Conservation (phyloP, 495 filamentous ascomycete genomes). For the Cenococcum geophilum region DNA sequence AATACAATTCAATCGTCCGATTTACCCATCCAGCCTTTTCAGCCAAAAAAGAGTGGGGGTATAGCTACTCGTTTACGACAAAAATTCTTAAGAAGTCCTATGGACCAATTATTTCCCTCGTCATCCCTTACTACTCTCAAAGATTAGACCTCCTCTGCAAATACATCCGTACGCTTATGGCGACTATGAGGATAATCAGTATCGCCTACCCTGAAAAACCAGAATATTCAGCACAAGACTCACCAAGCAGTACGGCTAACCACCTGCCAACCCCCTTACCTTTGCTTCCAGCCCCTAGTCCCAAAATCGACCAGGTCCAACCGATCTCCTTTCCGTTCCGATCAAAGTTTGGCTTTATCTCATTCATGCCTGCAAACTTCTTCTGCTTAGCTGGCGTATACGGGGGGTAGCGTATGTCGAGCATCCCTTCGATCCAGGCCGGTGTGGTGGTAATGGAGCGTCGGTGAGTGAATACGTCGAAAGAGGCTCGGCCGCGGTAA, state of each 20-base stretch:
- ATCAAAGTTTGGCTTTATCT: slow-evolving; percentile 72
- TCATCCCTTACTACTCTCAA: slow-evolving; percentile 1
- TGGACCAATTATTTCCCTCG: neutral
- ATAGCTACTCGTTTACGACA: neutral
- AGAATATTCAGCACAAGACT: slow-evolving; percentile 9
- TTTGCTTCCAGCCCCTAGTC: slow-evolving; percentile 7
- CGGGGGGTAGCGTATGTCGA: slow-evolving; percentile 77
- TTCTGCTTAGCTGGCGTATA: slow-evolving; percentile 56
- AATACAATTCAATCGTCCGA: no score
- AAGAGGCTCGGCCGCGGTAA: slow-evolving; percentile 77
- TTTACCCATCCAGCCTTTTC: neutral
- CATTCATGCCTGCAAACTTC: slow-evolving; percentile 52
- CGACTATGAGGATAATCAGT: slow-evolving; percentile 20
- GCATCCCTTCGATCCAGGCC: slow-evolving; percentile 68
- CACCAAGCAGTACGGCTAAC: slow-evolving; percentile 26
- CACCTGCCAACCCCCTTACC: slow-evolving; percentile 14
- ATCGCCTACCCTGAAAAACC: neutral
- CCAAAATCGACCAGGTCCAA: slow-evolving; percentile 24
- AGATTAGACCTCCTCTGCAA: slow-evolving; percentile 23
- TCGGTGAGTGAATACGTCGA: slow-evolving; percentile 77
- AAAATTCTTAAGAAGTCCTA: neutral
- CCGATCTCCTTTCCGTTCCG: slow-evolving; percentile 53
- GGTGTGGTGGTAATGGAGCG: slow-evolving; percentile 71
- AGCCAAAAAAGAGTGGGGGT: neutral
- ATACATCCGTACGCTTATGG: slow-evolving; percentile 21